phyloP scores from a whole-genome alignment of 2,329 filamentous ascomycete genomes.

The Arthrobotrys sinensis region DNA sequence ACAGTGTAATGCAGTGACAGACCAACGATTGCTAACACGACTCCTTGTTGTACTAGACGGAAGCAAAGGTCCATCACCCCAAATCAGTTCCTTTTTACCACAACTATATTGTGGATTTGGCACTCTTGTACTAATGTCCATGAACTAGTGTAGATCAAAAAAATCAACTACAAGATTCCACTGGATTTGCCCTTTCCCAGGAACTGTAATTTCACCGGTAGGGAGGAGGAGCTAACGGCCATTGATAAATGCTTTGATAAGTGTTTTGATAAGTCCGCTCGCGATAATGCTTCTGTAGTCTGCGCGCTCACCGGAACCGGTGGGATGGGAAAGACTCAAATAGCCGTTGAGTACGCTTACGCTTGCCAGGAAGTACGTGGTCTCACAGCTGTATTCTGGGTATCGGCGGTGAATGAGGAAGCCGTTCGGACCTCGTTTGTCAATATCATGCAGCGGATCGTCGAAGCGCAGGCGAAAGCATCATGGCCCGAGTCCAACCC shows the following conservation, averaged over 20 bases:
- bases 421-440: conserved; percentile 19
- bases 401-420: conserved; percentile 19
- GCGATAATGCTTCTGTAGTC: not conserved
- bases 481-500: conserved; percentile 26
- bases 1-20: not conserved
- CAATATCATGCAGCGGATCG: conserved; percentile 28
- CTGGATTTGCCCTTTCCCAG: not conserved
- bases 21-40: not conserved
- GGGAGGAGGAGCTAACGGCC: not conserved
- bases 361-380: not conserved
- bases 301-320: conserved; percentile 26
- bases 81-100: no score
- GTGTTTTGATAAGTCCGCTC: not conserved
- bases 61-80: conserved; percentile 17
- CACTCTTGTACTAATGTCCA: not conserved
- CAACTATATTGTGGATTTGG: no score
- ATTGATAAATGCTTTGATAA: conserved; percentile 3
- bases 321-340: conserved; percentile 41
- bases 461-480: conserved; percentile 16
- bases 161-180: conserved; percentile 12
- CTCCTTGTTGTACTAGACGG: not conserved
- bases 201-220: conserved; percentile 13
- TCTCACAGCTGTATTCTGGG: conserved; percentile 30
- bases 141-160: not conserved
- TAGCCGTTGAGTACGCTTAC: conserved; percentile 36